Evolutionary conservation across 164 flowering plant species (phyloP).

Genomic region (Sextonia rubra): DNA sequence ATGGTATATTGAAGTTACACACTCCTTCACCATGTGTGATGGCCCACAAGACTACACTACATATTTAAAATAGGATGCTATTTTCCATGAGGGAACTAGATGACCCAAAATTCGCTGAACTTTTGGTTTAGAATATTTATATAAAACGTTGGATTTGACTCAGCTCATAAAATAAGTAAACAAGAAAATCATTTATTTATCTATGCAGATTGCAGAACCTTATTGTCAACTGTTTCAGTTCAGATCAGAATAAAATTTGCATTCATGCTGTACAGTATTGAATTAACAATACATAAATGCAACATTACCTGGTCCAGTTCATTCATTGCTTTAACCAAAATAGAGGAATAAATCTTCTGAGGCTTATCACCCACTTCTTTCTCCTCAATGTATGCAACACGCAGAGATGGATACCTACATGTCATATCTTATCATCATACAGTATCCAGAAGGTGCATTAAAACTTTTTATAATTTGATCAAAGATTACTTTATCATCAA

Average conservation of each 20-base stretch:
- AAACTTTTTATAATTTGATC: neutral
- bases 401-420: constrained; percentile 75
- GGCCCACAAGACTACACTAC: no score
- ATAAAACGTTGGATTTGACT: neutral
- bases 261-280: neutral
- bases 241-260: neutral
- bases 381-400: constrained; percentile 97
- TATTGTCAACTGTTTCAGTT: neutral
- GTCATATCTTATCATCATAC: constrained; percentile 8
- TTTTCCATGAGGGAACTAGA: no score
- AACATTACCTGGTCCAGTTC: constrained; percentile 66
- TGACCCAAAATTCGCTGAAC: neutral
- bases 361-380: constrained; percentile 42
- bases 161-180: neutral
- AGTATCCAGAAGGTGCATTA: neutral
- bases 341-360: constrained; percentile 68
- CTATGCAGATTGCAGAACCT: neutral
- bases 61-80: no score
- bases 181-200: neutral
- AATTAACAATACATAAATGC: neutral
- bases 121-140: neutral
- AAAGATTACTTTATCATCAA: constrained; percentile 64
- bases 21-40: no score
- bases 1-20: no score
- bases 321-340: constrained; percentile 69